Conservation (phyloP, 768 basidiomycete genomes). For the Heimioporus sp. region DNA sequence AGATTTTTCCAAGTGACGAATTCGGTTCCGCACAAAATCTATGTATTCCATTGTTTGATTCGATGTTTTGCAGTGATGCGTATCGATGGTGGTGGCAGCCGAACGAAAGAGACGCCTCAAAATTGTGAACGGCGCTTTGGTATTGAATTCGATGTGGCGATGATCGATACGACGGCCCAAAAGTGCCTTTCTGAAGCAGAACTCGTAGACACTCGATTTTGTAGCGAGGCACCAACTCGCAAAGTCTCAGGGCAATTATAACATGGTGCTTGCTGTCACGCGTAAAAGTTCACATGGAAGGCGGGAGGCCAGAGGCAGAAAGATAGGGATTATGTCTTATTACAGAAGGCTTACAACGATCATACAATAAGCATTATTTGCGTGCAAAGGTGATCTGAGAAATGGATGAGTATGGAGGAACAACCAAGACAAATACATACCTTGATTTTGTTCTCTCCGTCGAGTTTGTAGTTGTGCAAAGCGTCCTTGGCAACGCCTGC, state of each 20-base stretch:
- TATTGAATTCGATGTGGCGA: constrained; percentile 3
- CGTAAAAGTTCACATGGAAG: constrained; percentile 22
- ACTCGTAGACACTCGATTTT: constrained; percentile 2
- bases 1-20: neutral
- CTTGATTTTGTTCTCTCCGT: constrained; percentile 99
- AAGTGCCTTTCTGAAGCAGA: constrained; percentile 4
- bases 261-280: constrained; percentile 24
- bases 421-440: constrained; percentile 36
- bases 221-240: constrained; percentile 24
- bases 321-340: constrained; percentile 26
- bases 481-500: constrained; percentile 93
- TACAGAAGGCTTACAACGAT: constrained; percentile 28
- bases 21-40: constrained; percentile 18
- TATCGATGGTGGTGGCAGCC: constrained; percentile 9
- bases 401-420: constrained; percentile 4
- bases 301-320: constrained; percentile 11
- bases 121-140: constrained; percentile 1
- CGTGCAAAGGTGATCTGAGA: constrained; percentile 71
- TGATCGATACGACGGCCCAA: constrained; percentile 3
- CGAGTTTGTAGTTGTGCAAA: constrained; percentile 95
- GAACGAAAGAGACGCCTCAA: constrained; percentile 1
- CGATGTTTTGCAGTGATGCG: constrained; percentile 4
- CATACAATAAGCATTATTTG: constrained; percentile 47
- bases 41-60: constrained; percentile 3
- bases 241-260: constrained; percentile 22